Evolutionary conservation across 1,284 basidiomycete genomes (phyloP).

Genomic region (Erythrobasidium hasegawianum): DNA sequence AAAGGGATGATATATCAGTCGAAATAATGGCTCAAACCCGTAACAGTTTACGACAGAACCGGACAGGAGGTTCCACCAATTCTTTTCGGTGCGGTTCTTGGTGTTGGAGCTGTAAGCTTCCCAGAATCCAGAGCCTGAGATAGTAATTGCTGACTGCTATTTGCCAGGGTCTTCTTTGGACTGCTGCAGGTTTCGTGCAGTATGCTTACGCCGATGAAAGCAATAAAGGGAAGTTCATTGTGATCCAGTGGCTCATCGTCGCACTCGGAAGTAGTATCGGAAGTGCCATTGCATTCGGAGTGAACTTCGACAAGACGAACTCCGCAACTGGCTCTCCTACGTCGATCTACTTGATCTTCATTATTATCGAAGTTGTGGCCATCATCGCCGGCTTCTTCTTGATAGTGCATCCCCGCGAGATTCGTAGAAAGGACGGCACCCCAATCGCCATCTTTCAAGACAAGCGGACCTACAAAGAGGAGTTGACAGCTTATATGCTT

Average conservation of each 20-base stretch:
- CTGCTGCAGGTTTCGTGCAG: conserved; percentile 23
- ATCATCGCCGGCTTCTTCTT: conserved; percentile 14
- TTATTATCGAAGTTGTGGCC: conserved; percentile 16
- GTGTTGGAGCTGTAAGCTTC: conserved; percentile 9
- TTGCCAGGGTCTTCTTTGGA: conserved; percentile 6
- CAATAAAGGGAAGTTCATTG: conserved; percentile 19
- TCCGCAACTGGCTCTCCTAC: conserved; percentile 11
- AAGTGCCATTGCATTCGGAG: conserved; percentile 23
- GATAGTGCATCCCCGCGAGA: conserved; percentile 22
- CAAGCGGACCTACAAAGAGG: conserved; percentile 26
- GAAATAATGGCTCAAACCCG: too few species aligned
- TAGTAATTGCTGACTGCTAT: too few species aligned
- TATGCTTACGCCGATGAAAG: conserved; percentile 22
- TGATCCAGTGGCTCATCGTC: background rate
- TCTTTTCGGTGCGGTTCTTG: conserved; percentile 11
- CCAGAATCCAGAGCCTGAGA: too few species aligned
- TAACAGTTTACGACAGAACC: conserved; percentile 19
- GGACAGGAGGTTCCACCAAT: conserved; percentile 16
- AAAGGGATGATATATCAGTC: too few species aligned
- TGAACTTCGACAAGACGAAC: conserved; percentile 9
- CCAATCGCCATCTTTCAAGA: conserved; percentile 21
- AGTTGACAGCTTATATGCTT: conserved; percentile 1
- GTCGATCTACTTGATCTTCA: conserved; percentile 26
- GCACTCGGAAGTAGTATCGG: background rate
- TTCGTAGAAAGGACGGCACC: conserved; percentile 17